Base-by-base conservation (phyloP, 2,329 filamentous ascomycete genomes). In the Paradendryphiella salina region DNA sequence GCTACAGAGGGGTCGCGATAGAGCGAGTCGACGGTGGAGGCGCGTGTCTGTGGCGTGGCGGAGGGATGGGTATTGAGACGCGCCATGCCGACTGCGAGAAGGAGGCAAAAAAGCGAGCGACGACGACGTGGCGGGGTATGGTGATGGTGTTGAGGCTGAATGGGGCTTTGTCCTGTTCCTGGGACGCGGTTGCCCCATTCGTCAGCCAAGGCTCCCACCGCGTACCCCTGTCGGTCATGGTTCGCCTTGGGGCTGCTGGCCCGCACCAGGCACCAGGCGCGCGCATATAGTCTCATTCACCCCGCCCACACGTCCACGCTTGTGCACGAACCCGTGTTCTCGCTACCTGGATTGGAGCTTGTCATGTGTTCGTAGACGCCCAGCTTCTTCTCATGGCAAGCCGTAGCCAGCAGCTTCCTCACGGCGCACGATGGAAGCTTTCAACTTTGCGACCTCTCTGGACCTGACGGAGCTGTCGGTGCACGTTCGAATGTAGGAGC, bases 371-470 rank as follows among this genome's bases (percentile, higher is more conserved):
- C 20, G 20, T 49, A 33, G 14, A 32, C n/a, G 7, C 18, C 20
- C 23, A 29, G 31, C 41, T 33, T 36, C 41, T 33, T 18, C 47
- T 48, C 54, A 70, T 70, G 66, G 63, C 60, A 55, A 51, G 58
- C 60, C 28, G 42, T 62, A 64, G 62, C 51, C 37, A 36, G 33
- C 57, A 49, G 41, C 60, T 56, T 42, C 58, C 57, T 32, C 58
- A 50, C 52, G 55, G 54, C 58, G 52, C 60, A 58, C 56, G 35
- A 96, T 96, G 90, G 94, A 99, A 76, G 88, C 92, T 44, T 96
- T 96, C 75, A 96, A 92, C 23, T 97, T 97, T 78, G 92, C 90
- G 61, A 90, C 86, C 68, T 96, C 94, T 52, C 88, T 90, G 60
- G 85, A 89, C 73, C 81, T 97, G 63, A 82, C 90, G 63, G 59